Percentiles rank a stretch among this genome's conserved stretches.
Evolutionary conservation across 345 rosid genomes (phyloP).

Genomic region (Salix viminalis): DNA sequence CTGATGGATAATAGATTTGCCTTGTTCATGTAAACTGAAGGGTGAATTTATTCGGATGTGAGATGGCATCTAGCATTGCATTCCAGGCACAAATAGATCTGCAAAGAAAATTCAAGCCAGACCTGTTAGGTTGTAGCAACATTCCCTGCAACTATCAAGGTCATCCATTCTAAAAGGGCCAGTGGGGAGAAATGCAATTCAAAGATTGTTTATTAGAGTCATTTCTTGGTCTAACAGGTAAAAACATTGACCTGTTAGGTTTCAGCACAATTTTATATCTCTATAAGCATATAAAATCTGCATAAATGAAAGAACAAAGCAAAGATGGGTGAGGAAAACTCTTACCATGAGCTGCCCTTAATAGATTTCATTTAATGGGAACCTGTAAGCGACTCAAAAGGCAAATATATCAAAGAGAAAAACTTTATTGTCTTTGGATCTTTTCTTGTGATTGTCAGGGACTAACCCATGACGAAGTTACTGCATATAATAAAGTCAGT

Average conservation of each 20-base stretch:
- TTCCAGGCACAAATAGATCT: neutral
- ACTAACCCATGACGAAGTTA: conserved; percentile 1
- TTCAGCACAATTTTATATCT: neutral
- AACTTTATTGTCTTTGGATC: neutral
- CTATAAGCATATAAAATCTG: neutral
- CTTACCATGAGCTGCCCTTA: conserved; percentile 1
- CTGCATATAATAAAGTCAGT: conserved; percentile 10
- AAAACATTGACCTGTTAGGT: neutral
- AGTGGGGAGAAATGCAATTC: neutral
- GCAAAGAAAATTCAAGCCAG: neutral
- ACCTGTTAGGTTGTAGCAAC: neutral
- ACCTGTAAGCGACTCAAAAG: conserved; percentile 11
- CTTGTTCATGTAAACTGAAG: neutral
- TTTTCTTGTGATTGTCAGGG: neutral
- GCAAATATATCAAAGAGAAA: neutral
- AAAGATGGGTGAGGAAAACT: neutral
- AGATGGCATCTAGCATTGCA: conserved; percentile 1
- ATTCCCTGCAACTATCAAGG: conserved; percentile 7
- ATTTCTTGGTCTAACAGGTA: neutral
- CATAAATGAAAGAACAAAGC: neutral
- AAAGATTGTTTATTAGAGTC: neutral
- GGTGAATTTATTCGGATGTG: conserved; percentile 1
- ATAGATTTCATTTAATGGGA: neutral
- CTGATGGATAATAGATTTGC: conserved; percentile 3
- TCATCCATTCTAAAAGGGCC: neutral